Conservation (phyloP, 352 stramenopile species). For the Pythium monospermum region DNA sequence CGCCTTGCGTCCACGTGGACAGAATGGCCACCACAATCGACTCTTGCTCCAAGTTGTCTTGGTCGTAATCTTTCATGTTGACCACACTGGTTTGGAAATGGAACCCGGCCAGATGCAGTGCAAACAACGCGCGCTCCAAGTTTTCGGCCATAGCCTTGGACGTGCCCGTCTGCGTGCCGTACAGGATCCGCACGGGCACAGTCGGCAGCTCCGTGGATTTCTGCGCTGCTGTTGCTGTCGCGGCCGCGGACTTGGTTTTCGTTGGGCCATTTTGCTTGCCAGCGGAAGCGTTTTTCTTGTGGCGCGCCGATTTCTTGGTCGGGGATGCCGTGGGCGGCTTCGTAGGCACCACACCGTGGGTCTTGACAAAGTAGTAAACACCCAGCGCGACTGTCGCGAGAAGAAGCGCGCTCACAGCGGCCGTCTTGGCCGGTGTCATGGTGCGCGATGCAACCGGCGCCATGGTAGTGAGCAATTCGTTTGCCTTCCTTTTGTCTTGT, state of each 20-base stretch:
- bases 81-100: slow-evolving; percentile 82
- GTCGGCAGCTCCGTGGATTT: slow-evolving; percentile 27
- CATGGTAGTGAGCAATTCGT: slow-evolving; percentile 22
- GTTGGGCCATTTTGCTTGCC: slow-evolving; percentile 20
- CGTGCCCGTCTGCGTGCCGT: slow-evolving; percentile 81
- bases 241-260: slow-evolving; percentile 9
- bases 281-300: slow-evolving; percentile 19
- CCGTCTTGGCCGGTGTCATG: slow-evolving; percentile 15
- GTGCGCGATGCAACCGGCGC: not conserved
- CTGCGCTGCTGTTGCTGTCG: slow-evolving; percentile 9
- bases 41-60: slow-evolving; percentile 88
- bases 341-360: slow-evolving; percentile 7
- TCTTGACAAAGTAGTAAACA: slow-evolving; percentile 36
- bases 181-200: slow-evolving; percentile 75
- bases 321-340: slow-evolving; percentile 6
- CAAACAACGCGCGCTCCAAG: slow-evolving; percentile 75
- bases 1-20: slow-evolving; percentile 82
- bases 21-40: slow-evolving; percentile 77
- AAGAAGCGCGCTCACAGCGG: slow-evolving; percentile 44
- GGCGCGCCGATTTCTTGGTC: slow-evolving; percentile 8
- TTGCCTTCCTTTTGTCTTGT: not conserved
- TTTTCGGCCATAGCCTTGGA: slow-evolving; percentile 74
- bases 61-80: slow-evolving; percentile 86
- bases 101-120: slow-evolving; percentile 71
- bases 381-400: slow-evolving; percentile 36